phyloP scores from a whole-genome alignment of 306 rosid species.

The Castanea crenata region DNA sequence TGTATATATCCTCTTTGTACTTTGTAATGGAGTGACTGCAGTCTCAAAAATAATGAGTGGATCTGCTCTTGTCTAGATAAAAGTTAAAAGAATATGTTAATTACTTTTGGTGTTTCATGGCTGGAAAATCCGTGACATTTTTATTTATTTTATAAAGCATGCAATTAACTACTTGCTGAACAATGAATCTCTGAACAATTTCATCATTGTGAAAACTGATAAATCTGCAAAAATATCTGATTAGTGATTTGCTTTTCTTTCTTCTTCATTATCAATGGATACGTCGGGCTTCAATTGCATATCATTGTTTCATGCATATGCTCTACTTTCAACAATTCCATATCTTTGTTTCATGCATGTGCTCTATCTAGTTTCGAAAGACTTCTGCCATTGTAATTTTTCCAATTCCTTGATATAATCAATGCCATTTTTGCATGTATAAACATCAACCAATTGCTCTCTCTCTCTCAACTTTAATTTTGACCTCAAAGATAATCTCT shows the following conservation, averaged over 20 bases:
- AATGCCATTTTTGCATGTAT: constrained; percentile 37
- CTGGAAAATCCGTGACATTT: constrained; percentile 53
- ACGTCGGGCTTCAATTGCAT: constrained; percentile 23
- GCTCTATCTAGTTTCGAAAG: constrained; percentile 29
- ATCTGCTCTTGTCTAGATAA: constrained; percentile 49
- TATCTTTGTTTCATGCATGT: constrained; percentile 42
- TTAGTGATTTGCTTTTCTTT: constrained; percentile 46
- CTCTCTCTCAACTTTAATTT: constrained; percentile 19
- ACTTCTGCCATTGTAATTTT: constrained; percentile 22
- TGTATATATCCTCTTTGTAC: not conserved
- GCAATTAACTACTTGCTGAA: constrained; percentile 33
- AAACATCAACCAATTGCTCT: constrained; percentile 14
- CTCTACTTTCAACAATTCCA: constrained; percentile 37
- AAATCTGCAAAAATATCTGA: constrained; percentile 60
- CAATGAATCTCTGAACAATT: constrained; percentile 35
- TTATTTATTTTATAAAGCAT: constrained; percentile 28
- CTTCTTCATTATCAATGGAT: constrained; percentile 28
- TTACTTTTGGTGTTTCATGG: constrained; percentile 37
- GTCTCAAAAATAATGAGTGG: constrained; percentile 72
- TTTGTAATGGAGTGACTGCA: constrained; percentile 42
- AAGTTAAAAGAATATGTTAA: constrained; percentile 32
- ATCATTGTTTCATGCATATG: constrained; percentile 43
- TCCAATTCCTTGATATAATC: constrained; percentile 13
- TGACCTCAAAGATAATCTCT: constrained; percentile 30
- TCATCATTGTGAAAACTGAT: constrained; percentile 70